phyloP scores from a whole-genome alignment of 2,329 filamentous ascomycete species.

The Cordyceps cateniannulata region DNA sequence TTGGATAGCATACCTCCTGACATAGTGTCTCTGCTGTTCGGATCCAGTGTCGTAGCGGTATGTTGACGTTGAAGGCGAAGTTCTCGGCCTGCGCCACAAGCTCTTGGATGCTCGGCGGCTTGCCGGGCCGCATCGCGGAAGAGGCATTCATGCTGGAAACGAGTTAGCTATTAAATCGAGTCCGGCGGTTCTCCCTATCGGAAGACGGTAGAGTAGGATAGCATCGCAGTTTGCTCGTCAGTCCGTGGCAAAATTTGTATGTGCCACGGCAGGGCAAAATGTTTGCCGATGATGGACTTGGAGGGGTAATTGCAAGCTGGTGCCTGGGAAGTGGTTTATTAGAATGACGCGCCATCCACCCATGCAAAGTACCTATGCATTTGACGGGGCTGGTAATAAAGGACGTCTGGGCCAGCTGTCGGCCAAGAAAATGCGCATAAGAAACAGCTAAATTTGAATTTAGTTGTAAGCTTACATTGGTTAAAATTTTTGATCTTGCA shows the following conservation, averaged over 20 bases:
- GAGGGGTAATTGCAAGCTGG: conserved; percentile 10
- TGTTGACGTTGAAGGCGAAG: conserved; percentile 72
- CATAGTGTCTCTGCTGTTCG: conserved; percentile 72
- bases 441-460: background rate
- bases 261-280: conserved; percentile 5
- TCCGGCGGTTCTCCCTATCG: conserved; percentile 6
- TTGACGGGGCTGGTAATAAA: background rate
- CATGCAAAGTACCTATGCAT: background rate
- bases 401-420: background rate
- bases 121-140: conserved; percentile 29
- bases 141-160: conserved; percentile 20
- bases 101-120: conserved; percentile 66
- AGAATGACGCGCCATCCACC: background rate
- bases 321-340: background rate
- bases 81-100: conserved; percentile 68
- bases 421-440: background rate
- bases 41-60: conserved; percentile 75
- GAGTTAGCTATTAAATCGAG: background rate
- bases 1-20: conserved; percentile 60
- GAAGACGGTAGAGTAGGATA: background rate
- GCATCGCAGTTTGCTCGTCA: conserved; percentile 1
- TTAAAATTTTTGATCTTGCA: no score
- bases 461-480: no score
- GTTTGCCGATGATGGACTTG: conserved; percentile 6
- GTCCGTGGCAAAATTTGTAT: background rate